These are phyloP conservation scores for Epichloe scottii DNA, from an alignment of 2,329 filamentous ascomycete species.

Conservation along the genomic window DNA sequence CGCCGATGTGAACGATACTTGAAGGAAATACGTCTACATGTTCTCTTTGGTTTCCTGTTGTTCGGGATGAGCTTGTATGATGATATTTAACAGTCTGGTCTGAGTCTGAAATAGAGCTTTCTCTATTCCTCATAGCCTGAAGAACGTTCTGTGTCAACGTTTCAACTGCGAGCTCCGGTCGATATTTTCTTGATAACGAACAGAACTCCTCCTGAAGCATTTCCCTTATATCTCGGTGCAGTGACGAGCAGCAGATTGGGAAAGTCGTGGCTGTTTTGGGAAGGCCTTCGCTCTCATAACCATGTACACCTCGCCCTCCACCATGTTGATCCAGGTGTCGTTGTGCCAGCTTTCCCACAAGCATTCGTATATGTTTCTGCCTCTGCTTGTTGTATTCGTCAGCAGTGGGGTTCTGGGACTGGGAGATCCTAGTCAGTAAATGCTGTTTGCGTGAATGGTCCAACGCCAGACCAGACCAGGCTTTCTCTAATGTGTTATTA, in stretches of 20 bases:
- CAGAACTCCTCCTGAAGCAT: constrained; percentile 39
- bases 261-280: constrained; percentile 27
- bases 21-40: not conserved
- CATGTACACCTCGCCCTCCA: constrained; percentile 6
- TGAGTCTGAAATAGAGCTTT: not conserved
- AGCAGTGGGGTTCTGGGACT: not conserved
- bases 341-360: not conserved
- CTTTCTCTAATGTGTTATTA: constrained; percentile 65
- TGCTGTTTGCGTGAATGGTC: constrained; percentile 37
- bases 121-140: constrained; percentile 15
- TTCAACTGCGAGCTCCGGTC: constrained; percentile 28
- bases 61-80: constrained; percentile 4
- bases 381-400: not conserved
- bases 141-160: constrained; percentile 34
- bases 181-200: constrained; percentile 29
- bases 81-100: not conserved
- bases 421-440: constrained; percentile 15
- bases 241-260: constrained; percentile 35
- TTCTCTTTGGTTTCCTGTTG: constrained; percentile 9
- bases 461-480: constrained; percentile 54
- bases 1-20: not conserved
- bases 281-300: constrained; percentile 22
- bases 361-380: constrained; percentile 14
- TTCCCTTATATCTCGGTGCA: constrained; percentile 32
- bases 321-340: constrained; percentile 3